A percentile compares a stretch with the other conserved stretches of the same genome.
Conservation (phyloP, 768 basidiomycete species). For the Galerina marginata region DNA sequence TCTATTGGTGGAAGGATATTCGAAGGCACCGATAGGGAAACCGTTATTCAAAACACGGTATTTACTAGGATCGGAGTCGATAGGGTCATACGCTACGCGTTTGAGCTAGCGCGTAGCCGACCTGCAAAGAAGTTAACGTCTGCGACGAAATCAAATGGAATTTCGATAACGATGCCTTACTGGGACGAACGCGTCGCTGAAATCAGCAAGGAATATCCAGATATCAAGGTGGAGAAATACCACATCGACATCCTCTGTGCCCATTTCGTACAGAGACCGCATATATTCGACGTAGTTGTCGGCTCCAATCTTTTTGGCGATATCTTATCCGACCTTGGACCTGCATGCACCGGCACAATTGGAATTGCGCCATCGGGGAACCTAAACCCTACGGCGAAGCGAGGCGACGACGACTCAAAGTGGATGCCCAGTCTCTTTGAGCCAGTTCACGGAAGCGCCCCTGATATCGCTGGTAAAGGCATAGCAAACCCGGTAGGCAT, state of each 20-base stretch:
- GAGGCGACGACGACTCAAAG: slow-evolving; percentile 35
- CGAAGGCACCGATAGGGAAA: slow-evolving; percentile 44
- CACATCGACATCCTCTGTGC: slow-evolving; percentile 59
- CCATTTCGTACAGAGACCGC: slow-evolving; percentile 50
- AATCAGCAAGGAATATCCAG: slow-evolving; percentile 56
- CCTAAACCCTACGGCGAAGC: slow-evolving; percentile 44
- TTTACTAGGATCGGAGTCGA: slow-evolving; percentile 56
- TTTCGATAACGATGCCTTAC: slow-evolving; percentile 53
- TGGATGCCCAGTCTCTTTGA: slow-evolving; percentile 58
- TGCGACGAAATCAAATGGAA: slow-evolving; percentile 59
- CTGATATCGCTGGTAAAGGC: slow-evolving; percentile 59
- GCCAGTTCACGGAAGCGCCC: slow-evolving; percentile 62
- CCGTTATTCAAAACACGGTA: slow-evolving; percentile 49
- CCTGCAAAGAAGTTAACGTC: slow-evolving; percentile 56
- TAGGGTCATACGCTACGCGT: slow-evolving; percentile 57
- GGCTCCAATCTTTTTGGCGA: slow-evolving; percentile 62
- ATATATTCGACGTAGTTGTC: slow-evolving; percentile 59
- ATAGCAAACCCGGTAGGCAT: slow-evolving; percentile 62
- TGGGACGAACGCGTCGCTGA: slow-evolving; percentile 53
- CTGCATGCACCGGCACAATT: slow-evolving; percentile 59
- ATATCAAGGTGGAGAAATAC: slow-evolving; percentile 52
- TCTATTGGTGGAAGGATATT: slow-evolving; percentile 51
- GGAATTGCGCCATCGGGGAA: slow-evolving; percentile 62
- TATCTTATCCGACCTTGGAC: slow-evolving; percentile 61
- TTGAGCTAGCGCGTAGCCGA: slow-evolving; percentile 53